Conservation (phyloP, 352 stramenopile genomes). For the Phytophthora tubulina region DNA sequence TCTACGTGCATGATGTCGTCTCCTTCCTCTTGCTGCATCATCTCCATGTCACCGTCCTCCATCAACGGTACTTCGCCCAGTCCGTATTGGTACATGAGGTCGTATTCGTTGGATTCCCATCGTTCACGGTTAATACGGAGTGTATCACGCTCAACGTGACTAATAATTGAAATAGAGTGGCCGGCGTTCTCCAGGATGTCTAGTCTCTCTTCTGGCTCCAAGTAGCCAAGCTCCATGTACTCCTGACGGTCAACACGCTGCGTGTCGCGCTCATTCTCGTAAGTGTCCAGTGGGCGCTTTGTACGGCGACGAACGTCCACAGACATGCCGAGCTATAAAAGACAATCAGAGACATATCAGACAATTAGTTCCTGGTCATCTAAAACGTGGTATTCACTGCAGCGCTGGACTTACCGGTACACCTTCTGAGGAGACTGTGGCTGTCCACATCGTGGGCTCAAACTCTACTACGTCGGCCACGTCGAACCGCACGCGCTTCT, state of each 20-base stretch:
- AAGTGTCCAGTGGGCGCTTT: slow-evolving; percentile 70
- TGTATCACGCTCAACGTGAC: slow-evolving; percentile 70
- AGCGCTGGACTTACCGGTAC: slow-evolving; percentile 61
- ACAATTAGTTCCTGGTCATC: slow-evolving; percentile 6
- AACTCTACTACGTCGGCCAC: slow-evolving; percentile 81
- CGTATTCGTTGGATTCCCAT: slow-evolving; percentile 89
- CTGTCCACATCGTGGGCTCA: slow-evolving; percentile 85
- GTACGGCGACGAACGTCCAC: slow-evolving; percentile 70
- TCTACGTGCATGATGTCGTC: slow-evolving; percentile 62
- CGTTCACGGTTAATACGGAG: slow-evolving; percentile 83
- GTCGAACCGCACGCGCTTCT: slow-evolving; percentile 68
- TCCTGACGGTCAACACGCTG: slow-evolving; percentile 72
- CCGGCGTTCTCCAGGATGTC: slow-evolving; percentile 79
- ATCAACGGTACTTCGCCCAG: slow-evolving; percentile 72
- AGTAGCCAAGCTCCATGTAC: slow-evolving; percentile 86
- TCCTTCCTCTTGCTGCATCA: slow-evolving; percentile 54
- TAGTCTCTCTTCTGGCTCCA: slow-evolving; percentile 81
- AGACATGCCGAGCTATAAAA: slow-evolving; percentile 70
- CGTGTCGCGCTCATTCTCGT: slow-evolving; percentile 64
- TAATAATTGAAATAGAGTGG: slow-evolving; percentile 72
- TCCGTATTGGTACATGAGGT: slow-evolving; percentile 84
- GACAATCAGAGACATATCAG: slow-evolving; percentile 9
- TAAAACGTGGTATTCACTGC: background rate
- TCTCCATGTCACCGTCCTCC: slow-evolving; percentile 66
- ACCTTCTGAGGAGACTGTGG: slow-evolving; percentile 78